These are phyloP conservation scores for Cyberlindnera galapagoensis DNA, from an alignment of 805 yeast genomes.

Conservation along the genomic window DNA sequence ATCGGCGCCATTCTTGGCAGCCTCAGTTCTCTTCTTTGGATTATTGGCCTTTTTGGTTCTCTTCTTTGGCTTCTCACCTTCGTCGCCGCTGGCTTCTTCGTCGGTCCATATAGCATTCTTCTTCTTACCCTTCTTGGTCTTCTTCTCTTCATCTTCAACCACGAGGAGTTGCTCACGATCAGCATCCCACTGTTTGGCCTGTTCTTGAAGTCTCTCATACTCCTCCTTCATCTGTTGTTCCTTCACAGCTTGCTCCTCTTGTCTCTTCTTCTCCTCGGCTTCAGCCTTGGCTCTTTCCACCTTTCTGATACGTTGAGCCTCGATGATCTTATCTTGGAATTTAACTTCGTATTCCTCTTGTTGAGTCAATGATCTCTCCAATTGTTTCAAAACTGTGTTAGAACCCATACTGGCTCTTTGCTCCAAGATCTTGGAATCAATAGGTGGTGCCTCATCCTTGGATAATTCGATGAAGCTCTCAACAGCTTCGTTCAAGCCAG, in stretches of 20 bases:
- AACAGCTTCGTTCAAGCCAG: conserved; percentile 59
- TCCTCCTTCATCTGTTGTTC: conserved; percentile 33
- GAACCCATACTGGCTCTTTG: conserved; percentile 85
- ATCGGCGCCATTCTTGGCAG: conserved; percentile 25
- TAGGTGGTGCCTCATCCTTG: conserved; percentile 56
- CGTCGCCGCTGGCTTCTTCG: conserved; percentile 34
- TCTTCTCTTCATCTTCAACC: conserved; percentile 30
- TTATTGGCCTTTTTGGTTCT: conserved; percentile 15
- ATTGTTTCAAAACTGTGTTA: conserved; percentile 63
- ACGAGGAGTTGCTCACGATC: conserved; percentile 37
- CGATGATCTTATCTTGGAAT: conserved; percentile 55
- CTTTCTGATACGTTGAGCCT: conserved; percentile 56
- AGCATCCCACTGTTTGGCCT: conserved; percentile 50
- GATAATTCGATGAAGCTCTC: conserved; percentile 51
- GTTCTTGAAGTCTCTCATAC: conserved; percentile 45
- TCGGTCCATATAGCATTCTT: conserved; percentile 40
- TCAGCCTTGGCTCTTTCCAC: conserved; percentile 41
- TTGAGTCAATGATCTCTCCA: conserved; percentile 63
- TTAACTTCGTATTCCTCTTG: conserved; percentile 62
- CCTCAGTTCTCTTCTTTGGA: conserved; percentile 23
- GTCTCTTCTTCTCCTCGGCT: conserved; percentile 40
- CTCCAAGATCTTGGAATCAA: conserved; percentile 70
- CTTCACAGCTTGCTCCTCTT: conserved; percentile 43
- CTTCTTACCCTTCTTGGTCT: conserved; percentile 29
- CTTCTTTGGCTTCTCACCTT: conserved; percentile 14